Base-by-base conservation (phyloP, 768 basidiomycete genomes). In the Pisolithus sp. region DNA sequence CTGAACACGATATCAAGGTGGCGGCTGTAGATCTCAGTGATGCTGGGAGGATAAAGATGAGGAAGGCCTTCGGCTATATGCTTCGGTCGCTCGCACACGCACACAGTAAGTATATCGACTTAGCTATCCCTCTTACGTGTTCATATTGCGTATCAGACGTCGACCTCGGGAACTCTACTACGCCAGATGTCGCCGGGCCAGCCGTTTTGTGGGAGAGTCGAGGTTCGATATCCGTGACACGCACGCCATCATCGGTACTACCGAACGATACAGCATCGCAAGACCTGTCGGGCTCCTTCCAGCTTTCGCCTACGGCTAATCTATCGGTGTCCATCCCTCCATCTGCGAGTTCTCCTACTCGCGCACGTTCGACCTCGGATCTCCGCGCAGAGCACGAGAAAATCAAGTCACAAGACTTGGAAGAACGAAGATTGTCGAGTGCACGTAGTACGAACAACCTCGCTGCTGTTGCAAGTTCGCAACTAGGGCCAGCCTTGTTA, bases 11-110 rank as follows among this genome's bases (percentile, higher is more conserved):
- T 58, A 80, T 85, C 7, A 89, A 91, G 8, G 68, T 96, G 26
- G 82, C 93, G 10, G 85, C 89, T 65, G 85, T 90, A 2, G 79
- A 83, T 4, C 77, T 70, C 41, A 64, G 68, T 6, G 79, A 85
- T 3, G 65, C 69, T 10, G 85, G 86, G 12, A 84, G 80, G 62
- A 73, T 74, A 39, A 89, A 86, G 71, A 86, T 93, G 72, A 80
- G 82, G 49, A 76, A 76, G 44, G 78, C 79, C 0, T 89, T 93
- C 63, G 79, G 81, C 38, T 93, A 80, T 73, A 64, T 93, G n/a
- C 64, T 92, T 53, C 80, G 78, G 62, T 78, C 82, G 5, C 79
- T 88, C 21, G 68, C 80, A 48, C 76, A 80, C 40, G 72, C 76
- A 50, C 60, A 68, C 12, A 64, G 66, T 68, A 56, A 57, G 73